These are phyloP conservation scores for Diospyros kaki DNA, from an alignment of 148 eudicot genomes.

Conservation along the genomic window DNA sequence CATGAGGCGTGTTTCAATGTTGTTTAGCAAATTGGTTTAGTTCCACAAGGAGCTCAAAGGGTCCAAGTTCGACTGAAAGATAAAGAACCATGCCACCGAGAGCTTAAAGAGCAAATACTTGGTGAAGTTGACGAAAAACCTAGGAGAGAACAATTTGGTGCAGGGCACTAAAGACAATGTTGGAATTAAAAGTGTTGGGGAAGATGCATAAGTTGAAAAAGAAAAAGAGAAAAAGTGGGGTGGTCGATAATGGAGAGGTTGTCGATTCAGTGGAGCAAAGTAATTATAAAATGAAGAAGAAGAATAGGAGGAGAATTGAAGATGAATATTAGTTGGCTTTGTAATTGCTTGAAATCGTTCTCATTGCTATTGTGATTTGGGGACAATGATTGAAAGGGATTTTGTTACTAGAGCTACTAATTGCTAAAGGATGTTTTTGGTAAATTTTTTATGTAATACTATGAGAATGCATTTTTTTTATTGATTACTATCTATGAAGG, in stretches of 20 bases:
- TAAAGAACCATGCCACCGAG: constrained; percentile 1
- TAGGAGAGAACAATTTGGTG: background rate
- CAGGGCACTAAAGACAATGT: constrained; percentile 1
- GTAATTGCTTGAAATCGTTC: background rate
- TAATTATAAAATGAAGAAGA: constrained; percentile 21
- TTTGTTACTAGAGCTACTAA: background rate
- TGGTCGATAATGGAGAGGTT: constrained; percentile 10
- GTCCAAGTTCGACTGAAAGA: constrained; percentile 4
- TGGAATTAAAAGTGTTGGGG: constrained; percentile 11
- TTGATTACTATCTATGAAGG: background rate
- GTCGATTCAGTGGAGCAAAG: constrained; percentile 25
- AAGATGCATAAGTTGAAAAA: constrained; percentile 23
- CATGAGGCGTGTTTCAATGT: constrained; percentile 42
- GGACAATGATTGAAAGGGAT: background rate
- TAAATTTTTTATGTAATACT: background rate
- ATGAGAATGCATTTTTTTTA: background rate
- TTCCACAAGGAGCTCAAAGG: constrained; percentile 35
- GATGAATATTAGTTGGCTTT: background rate
- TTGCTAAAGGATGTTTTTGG: background rate
- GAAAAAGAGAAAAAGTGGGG: too few species aligned
- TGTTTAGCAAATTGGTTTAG: constrained; percentile 39
- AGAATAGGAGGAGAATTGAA: too few species aligned
- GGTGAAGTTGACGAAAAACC: too few species aligned
- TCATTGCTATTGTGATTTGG: background rate
- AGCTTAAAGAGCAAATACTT: too few species aligned